These are phyloP conservation scores for Saccharomyces paradoxus DNA, from an alignment of 805 yeast genomes.

Conservation along the genomic window DNA sequence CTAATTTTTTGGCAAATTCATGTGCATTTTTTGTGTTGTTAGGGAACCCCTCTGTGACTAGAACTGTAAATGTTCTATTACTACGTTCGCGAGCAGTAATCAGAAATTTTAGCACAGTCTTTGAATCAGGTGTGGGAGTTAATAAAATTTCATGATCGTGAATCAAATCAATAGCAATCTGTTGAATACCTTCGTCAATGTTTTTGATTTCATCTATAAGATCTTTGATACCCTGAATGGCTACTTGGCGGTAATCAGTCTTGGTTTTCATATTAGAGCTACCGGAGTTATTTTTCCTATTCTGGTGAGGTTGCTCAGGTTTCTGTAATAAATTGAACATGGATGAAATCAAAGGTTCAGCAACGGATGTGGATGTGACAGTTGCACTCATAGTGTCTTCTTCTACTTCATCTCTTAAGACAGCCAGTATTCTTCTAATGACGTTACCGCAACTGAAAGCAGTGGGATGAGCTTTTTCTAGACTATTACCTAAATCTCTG, in stretches of 20 bases:
- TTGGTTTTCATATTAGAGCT: slow-evolving; percentile 19
- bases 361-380: slow-evolving; percentile 11
- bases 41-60: slow-evolving; percentile 88
- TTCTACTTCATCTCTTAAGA: slow-evolving; percentile 79
- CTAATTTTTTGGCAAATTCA: slow-evolving; percentile 65
- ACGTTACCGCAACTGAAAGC: slow-evolving; percentile 87
- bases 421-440: slow-evolving; percentile 77
- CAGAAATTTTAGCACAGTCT: slow-evolving; percentile 79
- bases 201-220: slow-evolving; percentile 84
- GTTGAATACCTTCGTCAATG: slow-evolving; percentile 83
- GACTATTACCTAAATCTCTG: slow-evolving; percentile 59
- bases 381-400: slow-evolving; percentile 28
- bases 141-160: slow-evolving; percentile 79
- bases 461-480: slow-evolving; percentile 78
- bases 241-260: slow-evolving; percentile 69
- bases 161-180: slow-evolving; percentile 84
- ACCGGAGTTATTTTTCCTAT: slow-evolving; percentile 17
- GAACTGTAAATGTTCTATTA: slow-evolving; percentile 84
- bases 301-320: slow-evolving; percentile 18
- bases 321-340: slow-evolving; percentile 83
- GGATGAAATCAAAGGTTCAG: slow-evolving; percentile 58
- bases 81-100: slow-evolving; percentile 64
- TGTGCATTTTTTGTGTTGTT: slow-evolving; percentile 76
- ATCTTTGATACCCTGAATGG: slow-evolving; percentile 88
- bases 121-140: slow-evolving; percentile 92